phyloP scores from a whole-genome alignment of 2,329 filamentous ascomycete genomes.

The Botrytis medusae region DNA sequence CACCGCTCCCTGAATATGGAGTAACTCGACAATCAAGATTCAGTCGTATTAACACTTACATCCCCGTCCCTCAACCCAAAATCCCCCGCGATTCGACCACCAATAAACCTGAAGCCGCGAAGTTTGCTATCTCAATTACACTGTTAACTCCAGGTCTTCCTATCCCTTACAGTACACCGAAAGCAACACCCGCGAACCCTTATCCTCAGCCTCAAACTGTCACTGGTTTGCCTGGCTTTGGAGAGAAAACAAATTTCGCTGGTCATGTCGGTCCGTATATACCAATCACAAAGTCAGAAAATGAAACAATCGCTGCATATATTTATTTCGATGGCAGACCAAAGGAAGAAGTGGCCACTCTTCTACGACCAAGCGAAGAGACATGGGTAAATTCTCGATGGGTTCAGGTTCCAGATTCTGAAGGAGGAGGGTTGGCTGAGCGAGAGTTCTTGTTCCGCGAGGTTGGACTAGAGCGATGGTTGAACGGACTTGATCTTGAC shows the following conservation, averaged over 20 bases:
- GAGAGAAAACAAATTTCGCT: constrained; percentile 52
- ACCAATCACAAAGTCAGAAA: constrained; percentile 86
- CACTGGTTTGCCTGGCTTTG: constrained; percentile 62
- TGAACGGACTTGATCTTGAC: constrained; percentile 93
- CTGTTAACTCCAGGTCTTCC: constrained; percentile 84
- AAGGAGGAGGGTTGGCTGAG: constrained; percentile 92
- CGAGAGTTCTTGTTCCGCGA: constrained; percentile 96
- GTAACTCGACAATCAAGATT: constrained; percentile 91
- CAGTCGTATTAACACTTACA: constrained; percentile 94
- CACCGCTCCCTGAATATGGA: constrained; percentile 87
- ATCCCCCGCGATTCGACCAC: constrained; percentile 62
- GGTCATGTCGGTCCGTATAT: constrained; percentile 78
- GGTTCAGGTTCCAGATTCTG: constrained; percentile 89
- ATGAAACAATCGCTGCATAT: constrained; percentile 97
- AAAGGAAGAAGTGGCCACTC: constrained; percentile 95
- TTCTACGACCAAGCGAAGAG: constrained; percentile 89
- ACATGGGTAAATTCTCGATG: constrained; percentile 99
- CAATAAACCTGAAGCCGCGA: constrained; percentile 83
- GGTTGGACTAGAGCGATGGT: constrained; percentile 92
- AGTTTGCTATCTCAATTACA: constrained; percentile 97
- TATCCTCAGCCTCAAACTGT: constrained; percentile 81
- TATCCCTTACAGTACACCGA: constrained; percentile 90
- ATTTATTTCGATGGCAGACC: constrained; percentile 96
- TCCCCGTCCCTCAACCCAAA: constrained; percentile 88
- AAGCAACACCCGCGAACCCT: constrained; percentile 72